A percentile compares a stretch with the other conserved stretches of the same genome.
Evolutionary conservation across 257 asterid genomes (phyloP).

Genomic region (Plantago major): DNA sequence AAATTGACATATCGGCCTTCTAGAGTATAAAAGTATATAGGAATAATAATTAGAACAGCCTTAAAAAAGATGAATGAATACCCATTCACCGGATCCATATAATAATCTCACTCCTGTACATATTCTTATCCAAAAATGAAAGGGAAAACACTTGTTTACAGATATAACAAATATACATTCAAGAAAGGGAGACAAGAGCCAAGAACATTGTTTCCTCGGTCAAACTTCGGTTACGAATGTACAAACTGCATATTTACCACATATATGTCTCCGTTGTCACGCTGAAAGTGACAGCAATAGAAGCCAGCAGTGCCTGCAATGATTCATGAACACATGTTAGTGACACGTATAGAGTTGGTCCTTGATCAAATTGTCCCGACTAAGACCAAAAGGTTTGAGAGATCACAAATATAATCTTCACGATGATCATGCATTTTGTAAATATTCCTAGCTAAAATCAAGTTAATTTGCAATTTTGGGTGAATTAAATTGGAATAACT

Average conservation of each 20-base stretch:
- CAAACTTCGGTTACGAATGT: slow-evolving; percentile 26
- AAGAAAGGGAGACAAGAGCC: slow-evolving; percentile 3
- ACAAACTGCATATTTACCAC: slow-evolving; percentile 54
- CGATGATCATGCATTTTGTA: no score
- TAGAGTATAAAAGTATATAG: no score
- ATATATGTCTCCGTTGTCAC: slow-evolving; percentile 53
- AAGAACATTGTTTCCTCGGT: slow-evolving; percentile 12
- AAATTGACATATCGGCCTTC: no score
- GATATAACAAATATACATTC: not conserved
- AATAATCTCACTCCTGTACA: no score
- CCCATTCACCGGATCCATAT: no score
- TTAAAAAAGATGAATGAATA: no score
- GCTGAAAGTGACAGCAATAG: slow-evolving; percentile 73
- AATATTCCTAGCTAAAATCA: no score
- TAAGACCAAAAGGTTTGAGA: not conserved
- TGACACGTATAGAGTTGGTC: not conserved
- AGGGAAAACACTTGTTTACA: not conserved
- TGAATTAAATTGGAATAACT: no score
- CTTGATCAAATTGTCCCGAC: not conserved
- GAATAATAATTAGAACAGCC: no score
- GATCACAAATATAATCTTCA: no score
- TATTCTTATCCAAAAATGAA: no score
- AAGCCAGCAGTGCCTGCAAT: slow-evolving; percentile 64
- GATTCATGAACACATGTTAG: not conserved
- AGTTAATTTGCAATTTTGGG: no score